Percentiles rank a stretch among this genome's conserved stretches.
phyloP scores from a whole-genome alignment of 306 rosid species.

The Acacia melanoxylon region DNA sequence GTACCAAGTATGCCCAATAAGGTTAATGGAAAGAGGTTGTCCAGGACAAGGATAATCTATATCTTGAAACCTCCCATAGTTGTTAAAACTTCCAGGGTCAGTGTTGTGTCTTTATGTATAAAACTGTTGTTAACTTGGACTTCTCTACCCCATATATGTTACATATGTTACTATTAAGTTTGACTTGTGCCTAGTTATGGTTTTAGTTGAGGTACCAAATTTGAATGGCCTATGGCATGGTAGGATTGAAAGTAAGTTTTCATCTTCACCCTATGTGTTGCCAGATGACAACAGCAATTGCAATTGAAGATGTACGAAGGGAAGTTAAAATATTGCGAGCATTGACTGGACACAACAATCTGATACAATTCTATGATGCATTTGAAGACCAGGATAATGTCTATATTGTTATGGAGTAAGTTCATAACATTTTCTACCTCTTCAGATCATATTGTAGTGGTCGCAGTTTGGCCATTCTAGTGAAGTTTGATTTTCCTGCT shows the following conservation, averaged over 20 bases:
- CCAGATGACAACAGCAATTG: conserved; percentile 97
- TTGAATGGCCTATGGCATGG: not conserved
- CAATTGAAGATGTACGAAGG: conserved; percentile 97
- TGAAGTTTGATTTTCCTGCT: not conserved
- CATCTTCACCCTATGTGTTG: conserved; percentile 33
- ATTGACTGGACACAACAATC: conserved; percentile 85
- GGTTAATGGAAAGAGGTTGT: not conserved
- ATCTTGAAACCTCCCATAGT: not conserved
- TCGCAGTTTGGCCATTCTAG: conserved; percentile 1
- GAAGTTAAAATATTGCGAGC: conserved; percentile 96
- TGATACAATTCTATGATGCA: conserved; percentile 86
- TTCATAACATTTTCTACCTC: conserved; percentile 27
- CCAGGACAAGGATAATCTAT: not conserved
- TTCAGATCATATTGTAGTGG: conserved; percentile 14
- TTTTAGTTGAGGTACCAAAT: not conserved
- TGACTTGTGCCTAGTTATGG: conserved; percentile 8
- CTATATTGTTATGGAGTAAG: conserved; percentile 99
- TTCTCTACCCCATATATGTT: conserved; percentile 1
- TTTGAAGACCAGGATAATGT: conserved; percentile 96
- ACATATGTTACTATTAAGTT: conserved; percentile 2
- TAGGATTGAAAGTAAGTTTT: conserved; percentile 14
- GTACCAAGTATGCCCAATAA: not conserved
- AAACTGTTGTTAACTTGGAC: not conserved
- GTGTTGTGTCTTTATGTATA: not conserved
- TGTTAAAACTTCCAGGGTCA: conserved; percentile 4